Conservation (phyloP, 192 early-diverging fungal species). For the Coemansia javaensis region DNA sequence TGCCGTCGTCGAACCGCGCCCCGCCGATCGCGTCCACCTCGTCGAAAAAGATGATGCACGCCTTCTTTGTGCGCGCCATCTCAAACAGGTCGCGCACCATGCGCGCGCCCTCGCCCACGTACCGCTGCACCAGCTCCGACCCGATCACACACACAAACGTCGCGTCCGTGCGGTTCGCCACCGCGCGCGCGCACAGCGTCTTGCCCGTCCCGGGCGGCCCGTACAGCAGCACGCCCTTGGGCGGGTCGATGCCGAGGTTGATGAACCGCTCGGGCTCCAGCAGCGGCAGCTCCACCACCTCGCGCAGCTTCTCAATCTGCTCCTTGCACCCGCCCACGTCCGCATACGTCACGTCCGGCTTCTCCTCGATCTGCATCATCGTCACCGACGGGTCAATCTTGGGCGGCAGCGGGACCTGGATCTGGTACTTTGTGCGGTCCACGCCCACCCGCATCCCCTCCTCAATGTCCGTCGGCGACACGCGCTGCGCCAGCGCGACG, state of each 20-base stretch:
- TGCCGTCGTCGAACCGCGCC: constrained; percentile 96
- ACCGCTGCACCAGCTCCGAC: constrained; percentile 98
- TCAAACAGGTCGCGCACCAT: constrained; percentile 99
- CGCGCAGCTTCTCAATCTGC: constrained; percentile 98
- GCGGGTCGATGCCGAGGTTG: constrained; percentile 97
- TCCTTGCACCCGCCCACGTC: constrained; percentile 99
- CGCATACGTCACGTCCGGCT: constrained; percentile 99
- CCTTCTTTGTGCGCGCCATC: constrained; percentile 99
- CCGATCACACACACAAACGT: constrained; percentile 99
- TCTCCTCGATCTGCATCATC: constrained; percentile 99
- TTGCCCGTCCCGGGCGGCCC: no score
- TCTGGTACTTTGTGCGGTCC: constrained; percentile 98
- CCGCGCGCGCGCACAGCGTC: constrained; percentile 95
- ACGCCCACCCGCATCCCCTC: constrained; percentile 99
- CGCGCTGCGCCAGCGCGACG: constrained; percentile 91
- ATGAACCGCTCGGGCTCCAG: constrained; percentile 96
- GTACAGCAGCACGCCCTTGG: constrained; percentile 97
- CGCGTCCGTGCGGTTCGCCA: constrained; percentile 98
- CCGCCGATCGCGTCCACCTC: constrained; percentile 99
- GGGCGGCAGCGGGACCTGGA: constrained; percentile 97
- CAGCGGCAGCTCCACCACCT: constrained; percentile 97
- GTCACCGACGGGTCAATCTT: constrained; percentile 98
- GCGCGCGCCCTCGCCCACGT: constrained; percentile 97
- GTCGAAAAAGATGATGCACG: constrained; percentile 99
- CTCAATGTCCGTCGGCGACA: constrained; percentile 98